These are phyloP conservation scores for Dictyostelium citrinum DNA, from an alignment of 78 protist genomes.

Conservation along the genomic window DNA sequence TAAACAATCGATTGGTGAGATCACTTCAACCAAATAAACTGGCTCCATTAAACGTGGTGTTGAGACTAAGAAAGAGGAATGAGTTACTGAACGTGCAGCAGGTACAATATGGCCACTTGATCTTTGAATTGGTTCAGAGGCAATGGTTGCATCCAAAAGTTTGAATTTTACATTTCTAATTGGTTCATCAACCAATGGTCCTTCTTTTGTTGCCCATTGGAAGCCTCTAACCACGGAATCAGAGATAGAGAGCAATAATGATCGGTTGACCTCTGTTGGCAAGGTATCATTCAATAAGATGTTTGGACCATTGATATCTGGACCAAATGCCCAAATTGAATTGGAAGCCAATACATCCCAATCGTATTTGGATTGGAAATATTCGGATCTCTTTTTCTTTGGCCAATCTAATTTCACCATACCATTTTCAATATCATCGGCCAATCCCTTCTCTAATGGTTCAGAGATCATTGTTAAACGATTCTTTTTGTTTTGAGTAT, in stretches of 20 bases:
- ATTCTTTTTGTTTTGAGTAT: constrained; percentile 95
- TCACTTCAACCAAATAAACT: constrained; percentile 91
- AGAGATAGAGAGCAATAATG: constrained; percentile 48
- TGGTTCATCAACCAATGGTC: constrained; percentile 96
- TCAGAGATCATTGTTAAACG: constrained; percentile 97
- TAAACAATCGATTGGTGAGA: constrained; percentile 94
- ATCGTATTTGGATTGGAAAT: constrained; percentile 88
- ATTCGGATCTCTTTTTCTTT: constrained; percentile 78
- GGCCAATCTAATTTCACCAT: constrained; percentile 64
- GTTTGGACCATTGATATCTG: constrained; percentile 93
- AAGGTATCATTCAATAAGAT: constrained; percentile 95
- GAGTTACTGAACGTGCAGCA: constrained; percentile 95
- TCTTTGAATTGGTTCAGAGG: constrained; percentile 82
- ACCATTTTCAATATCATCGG: constrained; percentile 92
- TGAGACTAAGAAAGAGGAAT: constrained; percentile 90
- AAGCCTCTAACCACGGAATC: constrained; percentile 94
- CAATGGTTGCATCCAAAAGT: constrained; percentile 91
- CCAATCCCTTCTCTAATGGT: constrained; percentile 95
- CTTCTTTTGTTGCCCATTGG: constrained; percentile 98
- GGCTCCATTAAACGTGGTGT: constrained; percentile 99
- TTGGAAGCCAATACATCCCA: constrained; percentile 98
- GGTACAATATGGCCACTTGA: constrained; percentile 95
- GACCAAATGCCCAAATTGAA: constrained; percentile 98
- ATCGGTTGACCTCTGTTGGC: constrained; percentile 86
- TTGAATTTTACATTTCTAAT: constrained; percentile 91